Evolutionary conservation across 306 rosid species (phyloP).

Genomic region (Ormosia emarginata): DNA sequence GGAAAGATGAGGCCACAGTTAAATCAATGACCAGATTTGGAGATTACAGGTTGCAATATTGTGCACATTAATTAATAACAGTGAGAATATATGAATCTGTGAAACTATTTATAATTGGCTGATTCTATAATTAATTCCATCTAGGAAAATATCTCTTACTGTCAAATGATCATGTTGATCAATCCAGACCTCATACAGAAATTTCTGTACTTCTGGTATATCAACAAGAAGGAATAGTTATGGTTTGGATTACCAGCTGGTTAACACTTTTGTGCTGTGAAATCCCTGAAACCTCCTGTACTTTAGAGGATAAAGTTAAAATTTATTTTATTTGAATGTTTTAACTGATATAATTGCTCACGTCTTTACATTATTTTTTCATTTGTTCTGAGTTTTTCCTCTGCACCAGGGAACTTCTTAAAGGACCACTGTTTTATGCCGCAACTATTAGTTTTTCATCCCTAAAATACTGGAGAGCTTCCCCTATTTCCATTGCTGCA

Average conservation of each 20-base stretch:
- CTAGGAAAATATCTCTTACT: background rate
- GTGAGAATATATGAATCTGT: constrained; percentile 13
- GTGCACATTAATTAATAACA: background rate
- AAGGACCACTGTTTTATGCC: constrained; percentile 87
- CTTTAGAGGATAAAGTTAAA: background rate
- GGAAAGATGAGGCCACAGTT: constrained; percentile 85
- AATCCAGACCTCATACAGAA: background rate
- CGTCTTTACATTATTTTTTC: constrained; percentile 12
- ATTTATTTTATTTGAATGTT: background rate
- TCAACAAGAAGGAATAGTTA: background rate
- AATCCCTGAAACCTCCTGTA: background rate
- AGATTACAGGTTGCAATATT: constrained; percentile 64
- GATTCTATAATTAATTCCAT: constrained; percentile 9
- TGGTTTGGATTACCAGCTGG: background rate
- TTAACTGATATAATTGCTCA: background rate
- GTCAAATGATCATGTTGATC: background rate
- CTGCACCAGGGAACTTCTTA: constrained; percentile 90
- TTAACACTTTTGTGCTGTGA: background rate
- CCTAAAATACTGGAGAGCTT: constrained; percentile 75
- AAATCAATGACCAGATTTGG: constrained; percentile 92
- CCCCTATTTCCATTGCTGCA: constrained; percentile 76
- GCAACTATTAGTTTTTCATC: constrained; percentile 54
- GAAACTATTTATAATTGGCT: background rate
- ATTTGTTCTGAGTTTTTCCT: constrained; percentile 27
- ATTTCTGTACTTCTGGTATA: background rate